Conservation (phyloP, 768 basidiomycete species). For the Lactarius deliciosus region DNA sequence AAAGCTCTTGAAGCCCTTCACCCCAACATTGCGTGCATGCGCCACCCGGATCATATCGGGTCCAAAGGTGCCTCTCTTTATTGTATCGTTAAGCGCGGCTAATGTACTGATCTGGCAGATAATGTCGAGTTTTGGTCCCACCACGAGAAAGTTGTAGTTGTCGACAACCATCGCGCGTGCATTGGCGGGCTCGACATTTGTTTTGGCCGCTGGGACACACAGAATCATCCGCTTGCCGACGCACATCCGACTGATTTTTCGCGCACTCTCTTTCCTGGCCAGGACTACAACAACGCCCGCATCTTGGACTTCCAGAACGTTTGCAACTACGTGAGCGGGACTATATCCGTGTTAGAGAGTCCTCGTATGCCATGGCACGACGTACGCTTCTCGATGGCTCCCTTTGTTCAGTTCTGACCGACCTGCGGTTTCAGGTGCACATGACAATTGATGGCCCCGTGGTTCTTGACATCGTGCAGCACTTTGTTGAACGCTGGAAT, state of each 20-base stretch:
- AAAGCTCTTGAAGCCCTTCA: constrained; percentile 78
- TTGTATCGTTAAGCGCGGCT: not conserved
- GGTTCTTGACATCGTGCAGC: constrained; percentile 89
- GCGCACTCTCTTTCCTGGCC: constrained; percentile 85
- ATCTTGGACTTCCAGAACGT: constrained; percentile 82
- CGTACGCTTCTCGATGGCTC: constrained; percentile 45
- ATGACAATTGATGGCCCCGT: constrained; percentile 80
- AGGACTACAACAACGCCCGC: constrained; percentile 93
- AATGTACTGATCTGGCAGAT: constrained; percentile 42
- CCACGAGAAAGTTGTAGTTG: constrained; percentile 89
- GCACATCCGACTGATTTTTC: constrained; percentile 85
- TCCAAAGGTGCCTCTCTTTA: constrained; percentile 51
- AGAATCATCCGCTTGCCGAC: constrained; percentile 87
- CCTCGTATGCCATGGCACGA: constrained; percentile 96
- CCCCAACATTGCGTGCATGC: constrained; percentile 83
- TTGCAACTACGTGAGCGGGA: constrained; percentile 68
- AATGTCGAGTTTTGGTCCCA: constrained; percentile 87
- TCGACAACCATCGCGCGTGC: constrained; percentile 83
- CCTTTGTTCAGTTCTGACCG: not conserved
- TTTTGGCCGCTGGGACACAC: constrained; percentile 97
- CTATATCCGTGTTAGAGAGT: constrained; percentile 63
- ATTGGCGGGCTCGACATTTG: constrained; percentile 95
- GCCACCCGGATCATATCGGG: constrained; percentile 89
- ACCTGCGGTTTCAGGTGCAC: constrained; percentile 53
- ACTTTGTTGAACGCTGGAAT: constrained; percentile 92